These are phyloP conservation scores for Epichloe elymi DNA, from an alignment of 2,329 filamentous ascomycete species.

Conservation along the genomic window DNA sequence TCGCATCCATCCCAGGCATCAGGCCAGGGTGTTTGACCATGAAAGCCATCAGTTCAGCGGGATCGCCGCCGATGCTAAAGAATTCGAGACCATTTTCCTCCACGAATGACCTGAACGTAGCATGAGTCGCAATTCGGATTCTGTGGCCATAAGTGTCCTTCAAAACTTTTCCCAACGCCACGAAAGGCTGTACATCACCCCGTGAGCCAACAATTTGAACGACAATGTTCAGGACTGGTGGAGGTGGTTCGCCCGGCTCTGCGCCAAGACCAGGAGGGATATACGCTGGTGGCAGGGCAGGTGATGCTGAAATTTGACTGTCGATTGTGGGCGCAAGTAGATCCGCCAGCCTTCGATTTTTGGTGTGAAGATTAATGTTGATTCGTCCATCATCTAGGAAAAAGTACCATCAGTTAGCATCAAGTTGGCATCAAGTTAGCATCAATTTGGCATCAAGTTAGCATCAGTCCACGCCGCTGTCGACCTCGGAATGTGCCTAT, in stretches of 20 bases:
- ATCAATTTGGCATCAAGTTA: too few relatives aligned
- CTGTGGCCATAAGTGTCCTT: slow-evolving; percentile 55
- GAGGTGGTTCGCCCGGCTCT: slow-evolving; percentile 40
- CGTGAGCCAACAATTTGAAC: slow-evolving; percentile 64
- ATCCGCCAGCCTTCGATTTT: slow-evolving; percentile 49
- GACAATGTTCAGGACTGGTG: slow-evolving; percentile 53
- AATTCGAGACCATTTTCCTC: slow-evolving; percentile 61
- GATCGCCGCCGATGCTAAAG: slow-evolving; percentile 64
- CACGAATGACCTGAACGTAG: slow-evolving; percentile 54
- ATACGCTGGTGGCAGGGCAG: slow-evolving; percentile 50
- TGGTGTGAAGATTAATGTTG: slow-evolving; percentile 68
- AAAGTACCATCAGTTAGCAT: neutral
- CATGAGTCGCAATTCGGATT: slow-evolving; percentile 61
- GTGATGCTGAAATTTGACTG: slow-evolving; percentile 37
- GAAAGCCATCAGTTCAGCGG: slow-evolving; percentile 68
- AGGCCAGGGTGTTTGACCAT: slow-evolving; percentile 85
- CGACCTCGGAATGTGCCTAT: neutral
- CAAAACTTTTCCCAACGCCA: slow-evolving; percentile 53
- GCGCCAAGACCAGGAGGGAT: slow-evolving; percentile 62
- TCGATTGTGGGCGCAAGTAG: slow-evolving; percentile 53
- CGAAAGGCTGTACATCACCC: slow-evolving; percentile 65
- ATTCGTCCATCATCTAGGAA: slow-evolving; percentile 59
- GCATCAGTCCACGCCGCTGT: too few relatives aligned
- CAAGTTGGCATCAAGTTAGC: too few relatives aligned
- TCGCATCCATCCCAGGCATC: slow-evolving; percentile 67